Evolutionary conservation across 2,329 filamentous ascomycete genomes (phyloP).

Genomic region (Alternaria tenuissima): DNA sequence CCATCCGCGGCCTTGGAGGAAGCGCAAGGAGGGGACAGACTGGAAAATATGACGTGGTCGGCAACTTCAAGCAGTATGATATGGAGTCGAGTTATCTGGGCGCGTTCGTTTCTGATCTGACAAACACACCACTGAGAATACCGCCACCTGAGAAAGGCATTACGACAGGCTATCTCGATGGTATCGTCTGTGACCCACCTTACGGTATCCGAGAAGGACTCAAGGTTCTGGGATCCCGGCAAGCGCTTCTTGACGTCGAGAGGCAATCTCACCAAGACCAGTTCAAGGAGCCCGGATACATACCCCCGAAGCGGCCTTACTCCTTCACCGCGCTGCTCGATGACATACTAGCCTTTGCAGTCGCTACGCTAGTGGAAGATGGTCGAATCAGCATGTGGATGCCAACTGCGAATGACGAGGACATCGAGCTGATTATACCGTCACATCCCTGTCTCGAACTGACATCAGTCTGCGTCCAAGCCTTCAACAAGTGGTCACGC

Average conservation of each 20-base stretch:
- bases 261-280: slow-evolving; percentile 37
- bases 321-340: slow-evolving; percentile 89
- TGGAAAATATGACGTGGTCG: slow-evolving; percentile 60
- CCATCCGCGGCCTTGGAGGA: slow-evolving; percentile 75
- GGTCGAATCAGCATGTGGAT: slow-evolving; percentile 95
- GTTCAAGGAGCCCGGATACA: slow-evolving; percentile 62
- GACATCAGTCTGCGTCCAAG: slow-evolving; percentile 80
- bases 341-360: slow-evolving; percentile 86
- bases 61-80: slow-evolving; percentile 87
- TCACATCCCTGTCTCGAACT: slow-evolving; percentile 78
- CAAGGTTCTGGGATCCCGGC: slow-evolving; percentile 81
- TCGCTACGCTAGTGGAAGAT: slow-evolving; percentile 75
- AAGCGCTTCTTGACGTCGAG: slow-evolving; percentile 51
- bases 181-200: slow-evolving; percentile 93
- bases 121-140: slow-evolving; percentile 75
- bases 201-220: slow-evolving; percentile 94
- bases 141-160: slow-evolving; percentile 12
- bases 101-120: slow-evolving; percentile 85
- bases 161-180: slow-evolving; percentile 71
- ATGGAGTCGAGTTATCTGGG: slow-evolving; percentile 73
- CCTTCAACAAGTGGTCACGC: slow-evolving; percentile 93
- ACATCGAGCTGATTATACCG: slow-evolving; percentile 79
- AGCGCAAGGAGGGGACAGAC: slow-evolving; percentile 51
- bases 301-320: slow-evolving; percentile 91
- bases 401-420: slow-evolving; percentile 73